phyloP scores from a whole-genome alignment of 768 basidiomycete species.

The Tulasnella calospora region DNA sequence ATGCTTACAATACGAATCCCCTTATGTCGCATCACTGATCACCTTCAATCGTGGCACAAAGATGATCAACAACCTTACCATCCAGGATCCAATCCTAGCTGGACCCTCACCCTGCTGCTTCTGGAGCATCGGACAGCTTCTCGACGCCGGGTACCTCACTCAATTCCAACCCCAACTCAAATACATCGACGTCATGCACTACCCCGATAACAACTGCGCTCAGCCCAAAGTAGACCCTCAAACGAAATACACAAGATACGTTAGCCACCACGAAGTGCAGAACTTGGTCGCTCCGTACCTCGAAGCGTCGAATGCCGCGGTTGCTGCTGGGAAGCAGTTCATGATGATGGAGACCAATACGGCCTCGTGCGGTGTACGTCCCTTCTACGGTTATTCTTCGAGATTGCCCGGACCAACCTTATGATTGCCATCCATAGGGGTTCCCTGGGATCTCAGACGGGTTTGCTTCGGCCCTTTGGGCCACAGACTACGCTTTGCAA shows the following conservation, averaged over 20 bases:
- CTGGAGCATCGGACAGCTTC: conserved; percentile 43
- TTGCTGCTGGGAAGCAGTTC: conserved; percentile 41
- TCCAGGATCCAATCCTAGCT: conserved; percentile 44
- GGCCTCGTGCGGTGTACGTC: conserved; percentile 48
- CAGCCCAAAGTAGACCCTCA: conserved; percentile 31
- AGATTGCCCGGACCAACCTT: conserved; percentile 34
- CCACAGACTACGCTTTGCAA: conserved; percentile 47
- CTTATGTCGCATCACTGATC: background rate
- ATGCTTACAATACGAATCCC: background rate
- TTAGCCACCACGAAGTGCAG: conserved; percentile 19
- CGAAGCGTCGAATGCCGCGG: conserved; percentile 28
- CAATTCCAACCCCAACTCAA: conserved; percentile 14
- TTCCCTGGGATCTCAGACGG: conserved; percentile 49
- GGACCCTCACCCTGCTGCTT: conserved; percentile 57
- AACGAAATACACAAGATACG: background rate
- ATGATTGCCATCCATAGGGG: conserved; percentile 38
- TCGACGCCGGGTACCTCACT: conserved; percentile 16
- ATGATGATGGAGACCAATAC: conserved; percentile 67
- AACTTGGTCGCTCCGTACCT: conserved; percentile 3
- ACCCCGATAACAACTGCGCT: conserved; percentile 24
- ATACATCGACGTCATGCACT: conserved; percentile 22
- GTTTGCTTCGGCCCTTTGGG: conserved; percentile 53
- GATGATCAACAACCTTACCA: conserved; percentile 21
- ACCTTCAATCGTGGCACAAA: conserved; percentile 30
- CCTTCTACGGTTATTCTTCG: background rate